Conservation (phyloP, 2,329 filamentous ascomycete species). For the Stagonosporopsis tanaceti region DNA sequence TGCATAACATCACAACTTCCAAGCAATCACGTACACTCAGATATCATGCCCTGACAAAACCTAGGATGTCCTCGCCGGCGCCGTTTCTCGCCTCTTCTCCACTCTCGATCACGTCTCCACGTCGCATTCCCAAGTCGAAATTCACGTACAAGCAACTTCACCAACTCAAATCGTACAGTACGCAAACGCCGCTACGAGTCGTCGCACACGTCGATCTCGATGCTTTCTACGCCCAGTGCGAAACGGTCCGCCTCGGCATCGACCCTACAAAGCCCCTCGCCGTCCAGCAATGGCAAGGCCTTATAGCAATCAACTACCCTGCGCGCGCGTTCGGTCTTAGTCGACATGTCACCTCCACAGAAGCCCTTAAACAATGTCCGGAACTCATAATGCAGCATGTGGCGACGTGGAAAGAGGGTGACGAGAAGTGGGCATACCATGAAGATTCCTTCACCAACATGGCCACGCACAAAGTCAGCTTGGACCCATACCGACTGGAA, state of each 20-base stretch:
- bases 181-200: conserved; percentile 80
- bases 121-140: conserved; percentile 63
- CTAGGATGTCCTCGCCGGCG: conserved; percentile 58
- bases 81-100: conserved; percentile 58
- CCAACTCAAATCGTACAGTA: conserved; percentile 74
- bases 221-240: conserved; percentile 94
- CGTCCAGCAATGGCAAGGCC: conserved; percentile 92
- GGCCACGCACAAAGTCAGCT: conserved; percentile 87
- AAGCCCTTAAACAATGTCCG: conserved; percentile 88
- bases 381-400: conserved; percentile 88
- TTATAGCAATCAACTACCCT: conserved; percentile 97
- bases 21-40: neutral
- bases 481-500: conserved; percentile 89
- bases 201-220: conserved; percentile 94
- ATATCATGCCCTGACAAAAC: conserved; percentile 21
- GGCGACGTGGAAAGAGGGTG: conserved; percentile 91
- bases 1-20: neutral
- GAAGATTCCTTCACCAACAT: conserved; percentile 82
- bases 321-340: conserved; percentile 82
- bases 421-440: conserved; percentile 90
- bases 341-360: conserved; percentile 78
- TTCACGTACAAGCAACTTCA: conserved; percentile 87
- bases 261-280: conserved; percentile 81
- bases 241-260: conserved; percentile 83
- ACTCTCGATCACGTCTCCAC: conserved; percentile 47